phyloP scores from a whole-genome alignment of 2,329 filamentous ascomycete species.

The Fusarium aywerte region DNA sequence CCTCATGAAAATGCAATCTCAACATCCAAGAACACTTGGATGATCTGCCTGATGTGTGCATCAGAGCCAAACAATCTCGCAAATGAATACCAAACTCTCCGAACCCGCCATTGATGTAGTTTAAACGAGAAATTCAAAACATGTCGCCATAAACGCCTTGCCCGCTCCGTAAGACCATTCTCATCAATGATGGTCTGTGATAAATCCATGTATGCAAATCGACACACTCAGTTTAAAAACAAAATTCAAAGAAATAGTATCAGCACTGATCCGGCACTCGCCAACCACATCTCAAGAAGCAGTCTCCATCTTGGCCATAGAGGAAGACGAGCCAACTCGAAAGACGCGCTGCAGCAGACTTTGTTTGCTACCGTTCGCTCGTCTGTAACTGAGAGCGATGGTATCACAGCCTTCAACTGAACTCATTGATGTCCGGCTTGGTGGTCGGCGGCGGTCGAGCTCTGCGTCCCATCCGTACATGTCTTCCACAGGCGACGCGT shows the following conservation, averaged over 20 bases:
- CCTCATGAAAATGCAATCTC: conserved; percentile 36
- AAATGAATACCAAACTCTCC: conserved; percentile 23
- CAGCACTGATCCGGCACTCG: too few relatives aligned
- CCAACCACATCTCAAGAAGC: not conserved
- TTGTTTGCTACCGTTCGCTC: conserved; percentile 43
- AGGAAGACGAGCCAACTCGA: conserved; percentile 38
- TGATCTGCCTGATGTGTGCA: conserved; percentile 43
- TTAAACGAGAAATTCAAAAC: conserved; percentile 13
- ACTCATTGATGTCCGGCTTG: conserved; percentile 21
- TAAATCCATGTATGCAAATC: conserved; percentile 34
- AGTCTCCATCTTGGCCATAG: conserved; percentile 30
- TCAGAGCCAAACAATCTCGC: conserved; percentile 40
- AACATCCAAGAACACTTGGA: conserved; percentile 18
- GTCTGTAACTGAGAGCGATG: conserved; percentile 37
- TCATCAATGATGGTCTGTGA: conserved; percentile 30
- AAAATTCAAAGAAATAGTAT: not conserved
- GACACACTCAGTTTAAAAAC: conserved; percentile 3
- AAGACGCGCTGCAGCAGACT: conserved; percentile 44
- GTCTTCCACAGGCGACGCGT: conserved; percentile 48
- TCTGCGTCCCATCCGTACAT: conserved; percentile 67
- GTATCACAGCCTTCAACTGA: conserved; percentile 28
- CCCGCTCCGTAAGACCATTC: conserved; percentile 30
- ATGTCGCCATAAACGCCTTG: conserved; percentile 38
- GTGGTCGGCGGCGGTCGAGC: conserved; percentile 37
- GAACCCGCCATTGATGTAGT: conserved; percentile 25